Conservation (phyloP, 2,329 filamentous ascomycete species). For the Diaporthe sp. region DNA sequence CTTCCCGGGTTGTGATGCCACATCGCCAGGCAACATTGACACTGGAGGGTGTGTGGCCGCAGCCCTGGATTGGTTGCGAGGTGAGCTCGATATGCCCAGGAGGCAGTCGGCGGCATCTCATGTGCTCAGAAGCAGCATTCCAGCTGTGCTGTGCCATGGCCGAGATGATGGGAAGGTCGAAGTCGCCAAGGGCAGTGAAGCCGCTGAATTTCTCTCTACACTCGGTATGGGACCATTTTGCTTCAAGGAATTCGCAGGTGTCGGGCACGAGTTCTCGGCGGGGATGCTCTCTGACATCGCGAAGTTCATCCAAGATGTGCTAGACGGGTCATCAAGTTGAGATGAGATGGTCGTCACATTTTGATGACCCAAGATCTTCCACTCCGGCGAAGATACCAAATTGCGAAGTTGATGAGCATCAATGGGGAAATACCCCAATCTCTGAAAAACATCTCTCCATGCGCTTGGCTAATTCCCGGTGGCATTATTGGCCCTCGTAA, state of each 20-base stretch:
- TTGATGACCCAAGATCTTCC: not conserved
- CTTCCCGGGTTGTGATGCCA: constrained; percentile 36
- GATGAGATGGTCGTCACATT: not conserved
- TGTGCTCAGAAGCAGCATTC: constrained; percentile 46
- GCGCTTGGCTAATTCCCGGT: too few species aligned
- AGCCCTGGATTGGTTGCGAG: constrained; percentile 43
- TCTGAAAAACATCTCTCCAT: too few species aligned
- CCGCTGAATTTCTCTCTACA: constrained; percentile 51
- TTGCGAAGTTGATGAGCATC: too few species aligned
- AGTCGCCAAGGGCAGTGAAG: constrained; percentile 51
- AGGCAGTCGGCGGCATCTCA: not conserved
- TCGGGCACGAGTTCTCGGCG: constrained; percentile 62
- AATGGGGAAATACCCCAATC: too few species aligned
- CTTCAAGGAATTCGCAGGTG: constrained; percentile 55
- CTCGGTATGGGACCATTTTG: constrained; percentile 52
- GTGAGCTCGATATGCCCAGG: constrained; percentile 43
- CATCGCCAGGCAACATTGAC: not conserved
- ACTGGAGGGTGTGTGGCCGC: not conserved
- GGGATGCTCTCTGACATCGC: constrained; percentile 57
- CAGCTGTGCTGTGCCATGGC: constrained; percentile 63
- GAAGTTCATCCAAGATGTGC: constrained; percentile 47
- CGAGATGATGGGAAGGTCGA: constrained; percentile 58
- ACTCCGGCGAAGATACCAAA: not conserved
- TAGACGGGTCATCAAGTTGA: not conserved
- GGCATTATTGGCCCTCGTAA: too few species aligned